phyloP scores from a whole-genome alignment of 371 early-diverging fungal genomes.

The Mortierella sp. region DNA sequence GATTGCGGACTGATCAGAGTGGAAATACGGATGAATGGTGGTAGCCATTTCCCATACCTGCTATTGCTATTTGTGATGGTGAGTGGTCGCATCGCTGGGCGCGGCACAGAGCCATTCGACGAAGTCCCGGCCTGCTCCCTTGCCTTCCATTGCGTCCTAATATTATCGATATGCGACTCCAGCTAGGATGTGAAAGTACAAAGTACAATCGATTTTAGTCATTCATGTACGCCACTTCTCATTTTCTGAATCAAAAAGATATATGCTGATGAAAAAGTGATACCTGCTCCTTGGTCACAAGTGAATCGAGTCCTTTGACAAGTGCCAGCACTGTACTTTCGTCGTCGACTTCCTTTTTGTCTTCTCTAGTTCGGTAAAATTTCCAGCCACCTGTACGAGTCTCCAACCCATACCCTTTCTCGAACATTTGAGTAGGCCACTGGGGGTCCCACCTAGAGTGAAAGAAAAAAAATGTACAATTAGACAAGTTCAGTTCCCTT shows the following conservation, averaged over 20 bases:
- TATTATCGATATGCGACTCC: constrained; percentile 38
- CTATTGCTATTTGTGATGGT: constrained; percentile 21
- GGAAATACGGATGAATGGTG: background rate
- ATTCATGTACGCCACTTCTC: background rate
- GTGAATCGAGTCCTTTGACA: constrained; percentile 61
- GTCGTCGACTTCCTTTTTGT: constrained; percentile 78
- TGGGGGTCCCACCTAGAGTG: constrained; percentile 63
- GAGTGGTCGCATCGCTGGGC: constrained; percentile 24
- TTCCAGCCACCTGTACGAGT: constrained; percentile 72
- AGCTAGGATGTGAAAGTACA: constrained; percentile 13
- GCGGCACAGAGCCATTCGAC: constrained; percentile 25
- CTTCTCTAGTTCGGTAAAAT: constrained; percentile 74
- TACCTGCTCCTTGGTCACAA: constrained; percentile 62
- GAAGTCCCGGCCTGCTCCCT: constrained; percentile 33
- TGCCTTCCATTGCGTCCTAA: constrained; percentile 48
- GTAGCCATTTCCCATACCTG: background rate
- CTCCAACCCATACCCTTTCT: constrained; percentile 68
- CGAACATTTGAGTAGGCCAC: constrained; percentile 67
- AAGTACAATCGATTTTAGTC: background rate
- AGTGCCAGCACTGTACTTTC: constrained; percentile 65
- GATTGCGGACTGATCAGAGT: background rate
- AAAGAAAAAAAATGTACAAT: background rate
- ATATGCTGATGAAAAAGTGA: too few relatives aligned
- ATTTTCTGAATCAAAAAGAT: background rate
- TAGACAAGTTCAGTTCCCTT: background rate